Evolutionary conservation across 2,329 filamentous ascomycete species (phyloP).

Genomic region (Thermoascus crustaceus): DNA sequence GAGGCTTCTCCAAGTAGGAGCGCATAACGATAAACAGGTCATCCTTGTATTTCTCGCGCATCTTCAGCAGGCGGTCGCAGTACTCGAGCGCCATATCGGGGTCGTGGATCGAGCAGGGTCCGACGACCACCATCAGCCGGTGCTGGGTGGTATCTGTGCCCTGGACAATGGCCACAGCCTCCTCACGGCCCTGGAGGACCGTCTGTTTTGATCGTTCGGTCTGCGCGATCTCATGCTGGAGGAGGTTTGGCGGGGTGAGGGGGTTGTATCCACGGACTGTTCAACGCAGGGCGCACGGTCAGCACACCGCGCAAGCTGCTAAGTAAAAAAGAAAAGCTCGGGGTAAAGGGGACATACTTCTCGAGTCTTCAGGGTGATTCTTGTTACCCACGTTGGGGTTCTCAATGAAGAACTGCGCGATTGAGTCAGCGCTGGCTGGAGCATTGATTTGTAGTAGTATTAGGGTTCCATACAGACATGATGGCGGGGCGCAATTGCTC

Average conservation of each 20-base stretch:
- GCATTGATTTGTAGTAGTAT: not conserved
- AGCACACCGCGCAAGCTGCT: constrained; percentile 1
- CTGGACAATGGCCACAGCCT: constrained; percentile 54
- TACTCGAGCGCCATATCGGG: constrained; percentile 85
- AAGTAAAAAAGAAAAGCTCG: constrained; percentile 3
- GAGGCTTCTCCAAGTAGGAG: constrained; percentile 95
- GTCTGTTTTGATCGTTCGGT: constrained; percentile 39
- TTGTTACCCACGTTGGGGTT: constrained; percentile 73
- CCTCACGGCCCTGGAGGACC: constrained; percentile 52
- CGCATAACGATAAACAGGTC: constrained; percentile 96
- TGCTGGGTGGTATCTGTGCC: constrained; percentile 49
- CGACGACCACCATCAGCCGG: constrained; percentile 70
- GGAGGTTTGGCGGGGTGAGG: constrained; percentile 83
- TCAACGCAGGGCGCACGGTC: constrained; percentile 4
- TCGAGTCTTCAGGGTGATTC: constrained; percentile 67
- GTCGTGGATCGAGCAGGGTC: constrained; percentile 96
- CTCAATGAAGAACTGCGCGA: constrained; percentile 60
- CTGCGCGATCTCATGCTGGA: constrained; percentile 78
- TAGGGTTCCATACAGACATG: constrained; percentile 22
- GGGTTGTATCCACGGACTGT: constrained; percentile 84
- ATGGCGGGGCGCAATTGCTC: constrained; percentile 12
- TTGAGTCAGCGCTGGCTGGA: constrained; percentile 6
- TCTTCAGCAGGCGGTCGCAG: constrained; percentile 70
- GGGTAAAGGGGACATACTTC: constrained; percentile 51
- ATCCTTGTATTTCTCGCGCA: constrained; percentile 81